Evolutionary conservation across 2,329 filamentous ascomycete species (phyloP).

Genomic region (Zymoseptoria ardabiliae): DNA sequence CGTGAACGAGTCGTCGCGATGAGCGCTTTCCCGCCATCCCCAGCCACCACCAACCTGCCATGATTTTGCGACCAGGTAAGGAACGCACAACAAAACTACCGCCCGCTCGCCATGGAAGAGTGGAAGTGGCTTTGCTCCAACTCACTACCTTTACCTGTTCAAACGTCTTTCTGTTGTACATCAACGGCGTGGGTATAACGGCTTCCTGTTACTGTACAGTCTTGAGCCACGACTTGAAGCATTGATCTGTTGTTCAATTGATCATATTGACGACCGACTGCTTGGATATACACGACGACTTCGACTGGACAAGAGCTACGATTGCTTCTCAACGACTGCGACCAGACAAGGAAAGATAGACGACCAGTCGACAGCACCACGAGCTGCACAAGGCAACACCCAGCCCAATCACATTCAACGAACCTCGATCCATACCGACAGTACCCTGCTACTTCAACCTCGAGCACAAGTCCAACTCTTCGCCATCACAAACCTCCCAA

Average conservation of each 20-base stretch:
- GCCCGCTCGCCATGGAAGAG: neutral
- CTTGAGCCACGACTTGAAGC: no score
- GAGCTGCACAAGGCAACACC: neutral
- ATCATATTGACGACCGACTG: neutral
- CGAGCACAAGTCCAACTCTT: neutral
- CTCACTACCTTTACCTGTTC: neutral
- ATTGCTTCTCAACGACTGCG: neutral
- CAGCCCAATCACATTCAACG: neutral
- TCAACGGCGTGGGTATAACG: neutral
- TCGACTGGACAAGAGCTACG: neutral
- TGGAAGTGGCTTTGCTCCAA: neutral
- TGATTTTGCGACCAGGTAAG: neutral
- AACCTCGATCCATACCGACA: neutral
- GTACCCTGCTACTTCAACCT: neutral
- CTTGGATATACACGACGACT: neutral
- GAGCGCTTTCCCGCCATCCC: neutral
- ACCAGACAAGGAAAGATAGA: neutral
- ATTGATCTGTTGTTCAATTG: no score
- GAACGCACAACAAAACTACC: neutral
- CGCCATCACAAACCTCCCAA: neutral
- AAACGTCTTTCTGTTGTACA: neutral
- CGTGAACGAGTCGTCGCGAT: neutral
- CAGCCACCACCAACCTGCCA: neutral
- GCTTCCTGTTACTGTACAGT: neutral
- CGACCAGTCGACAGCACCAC: neutral